These are phyloP conservation scores for Camillea tinctor DNA, from an alignment of 2,329 filamentous ascomycete species.

Conservation along the genomic window DNA sequence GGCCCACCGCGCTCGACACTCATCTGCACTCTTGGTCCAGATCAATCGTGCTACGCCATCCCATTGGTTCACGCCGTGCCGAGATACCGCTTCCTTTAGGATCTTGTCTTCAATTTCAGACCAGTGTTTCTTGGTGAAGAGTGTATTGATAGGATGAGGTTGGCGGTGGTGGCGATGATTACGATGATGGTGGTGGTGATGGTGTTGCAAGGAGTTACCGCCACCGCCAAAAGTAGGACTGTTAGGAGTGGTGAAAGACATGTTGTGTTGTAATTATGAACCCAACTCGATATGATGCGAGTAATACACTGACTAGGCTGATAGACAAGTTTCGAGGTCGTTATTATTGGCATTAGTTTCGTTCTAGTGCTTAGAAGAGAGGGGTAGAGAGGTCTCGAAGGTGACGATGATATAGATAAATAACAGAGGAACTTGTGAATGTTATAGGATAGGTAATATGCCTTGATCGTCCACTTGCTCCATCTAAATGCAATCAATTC, in stretches of 20 bases:
- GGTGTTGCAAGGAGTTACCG: neutral
- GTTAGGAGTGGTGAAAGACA: neutral
- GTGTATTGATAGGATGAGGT: neutral
- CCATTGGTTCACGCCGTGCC: conserved; percentile 16
- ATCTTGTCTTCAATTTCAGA: conserved; percentile 18
- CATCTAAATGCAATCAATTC: neutral
- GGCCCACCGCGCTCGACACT: conserved; percentile 16
- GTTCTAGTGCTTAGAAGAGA: no score
- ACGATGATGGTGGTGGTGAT: neutral
- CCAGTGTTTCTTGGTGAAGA: neutral
- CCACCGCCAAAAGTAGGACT: neutral
- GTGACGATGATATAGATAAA: neutral
- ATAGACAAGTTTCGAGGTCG: no score
- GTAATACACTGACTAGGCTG: neutral
- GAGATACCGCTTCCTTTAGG: conserved; percentile 14
- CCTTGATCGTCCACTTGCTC: neutral
- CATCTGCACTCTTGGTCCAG: conserved; percentile 12
- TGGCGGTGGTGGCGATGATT: neutral
- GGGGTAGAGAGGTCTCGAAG: neutral
- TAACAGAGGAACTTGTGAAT: neutral
- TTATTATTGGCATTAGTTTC: neutral
- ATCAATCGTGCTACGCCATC: conserved; percentile 14
- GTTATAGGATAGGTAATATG: neutral
- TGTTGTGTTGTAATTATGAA: neutral
- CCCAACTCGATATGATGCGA: no score